Evolutionary conservation across 345 rosid genomes (phyloP), one percentile per base, ranked within the genome.

Genomic region (Bruguiera sexangula): DNA sequence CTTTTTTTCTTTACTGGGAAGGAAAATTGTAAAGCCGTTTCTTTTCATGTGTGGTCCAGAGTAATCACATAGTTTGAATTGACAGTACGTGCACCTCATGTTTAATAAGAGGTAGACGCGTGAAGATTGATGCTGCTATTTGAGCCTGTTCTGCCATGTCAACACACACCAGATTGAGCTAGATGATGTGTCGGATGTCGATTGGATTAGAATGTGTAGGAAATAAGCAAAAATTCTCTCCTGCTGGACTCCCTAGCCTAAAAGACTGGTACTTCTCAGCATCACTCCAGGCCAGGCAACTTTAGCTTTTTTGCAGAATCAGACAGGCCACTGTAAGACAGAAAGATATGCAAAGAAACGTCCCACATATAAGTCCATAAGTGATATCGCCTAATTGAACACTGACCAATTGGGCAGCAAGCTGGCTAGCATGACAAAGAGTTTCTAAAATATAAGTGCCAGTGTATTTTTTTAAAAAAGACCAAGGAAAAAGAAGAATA

Each of bases 201-300:
- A 63, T 46, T 63, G 67, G 67, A 21, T 63, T 63, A 26, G 67
- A 46, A 63, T 55, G 27, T 2, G 18, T 13, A 43, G 48, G 48
- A 43, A 43, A 43, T 43, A 43, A 11, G 16, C 48, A 43, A 11
- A 8, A 8, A 8, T 55, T 22, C 21, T 4, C 5, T 55, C 60
- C 11, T 3, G 1, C 15, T 9, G 22, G 59, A 6, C 15, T 22
- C 0, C 10, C 27, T 7, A 55, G 27, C 21, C 11, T 55, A n/a
- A 55, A 55, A 10, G 59, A 26, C 59, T 6, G 13, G 59, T 55
- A 3, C 24, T 21, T 13, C 4, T 24, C 43, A 53, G 24, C 53
- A 13, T 63, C 59, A 8, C 22, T 15, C 6, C 15, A 26, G 29
- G 30, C 30, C 15, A 8, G 59, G 30, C 16, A 55, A 55, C 27